Percentiles rank a stretch among this genome's conserved stretches.
Conservation (phyloP, 352 stramenopile genomes). For the Globisporangium polare region DNA sequence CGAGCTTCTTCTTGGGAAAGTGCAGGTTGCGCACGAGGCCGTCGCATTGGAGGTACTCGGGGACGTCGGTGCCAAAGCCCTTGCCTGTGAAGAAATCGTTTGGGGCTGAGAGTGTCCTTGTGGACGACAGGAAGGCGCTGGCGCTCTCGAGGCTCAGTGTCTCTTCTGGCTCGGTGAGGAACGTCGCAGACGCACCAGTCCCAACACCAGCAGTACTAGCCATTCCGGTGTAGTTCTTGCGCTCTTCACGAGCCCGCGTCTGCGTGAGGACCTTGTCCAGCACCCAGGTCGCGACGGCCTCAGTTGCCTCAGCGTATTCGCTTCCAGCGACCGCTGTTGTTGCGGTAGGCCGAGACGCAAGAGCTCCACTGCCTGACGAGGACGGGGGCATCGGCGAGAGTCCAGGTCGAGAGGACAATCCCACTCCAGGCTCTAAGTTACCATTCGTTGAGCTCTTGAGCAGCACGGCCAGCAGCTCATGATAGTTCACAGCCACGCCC, state of each 20-base stretch:
- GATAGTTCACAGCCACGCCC: slow-evolving; percentile 22
- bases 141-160: slow-evolving; percentile 6
- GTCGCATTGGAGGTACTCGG: slow-evolving; percentile 54
- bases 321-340: background rate
- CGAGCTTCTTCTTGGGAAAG: slow-evolving; percentile 35
- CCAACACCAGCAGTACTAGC: background rate
- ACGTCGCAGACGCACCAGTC: slow-evolving; percentile 14
- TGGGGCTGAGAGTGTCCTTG: background rate
- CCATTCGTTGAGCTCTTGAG: background rate
- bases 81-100: slow-evolving; percentile 37
- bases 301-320: slow-evolving; percentile 17
- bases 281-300: slow-evolving; percentile 12
- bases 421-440: background rate
- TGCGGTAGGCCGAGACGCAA: background rate
- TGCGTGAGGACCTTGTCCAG: slow-evolving; percentile 19
- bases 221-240: background rate
- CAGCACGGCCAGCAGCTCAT: slow-evolving; percentile 30
- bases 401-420: background rate
- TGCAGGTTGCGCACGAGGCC: slow-evolving; percentile 60
- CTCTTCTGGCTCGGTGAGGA: slow-evolving; percentile 56
- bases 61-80: slow-evolving; percentile 32
- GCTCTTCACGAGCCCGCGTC: slow-evolving; percentile 3
- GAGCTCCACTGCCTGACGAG: background rate
- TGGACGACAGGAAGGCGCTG: background rate
- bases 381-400: background rate